Base-by-base conservation (phyloP, 148 eudicot species). In the Persicaria maculosa region DNA sequence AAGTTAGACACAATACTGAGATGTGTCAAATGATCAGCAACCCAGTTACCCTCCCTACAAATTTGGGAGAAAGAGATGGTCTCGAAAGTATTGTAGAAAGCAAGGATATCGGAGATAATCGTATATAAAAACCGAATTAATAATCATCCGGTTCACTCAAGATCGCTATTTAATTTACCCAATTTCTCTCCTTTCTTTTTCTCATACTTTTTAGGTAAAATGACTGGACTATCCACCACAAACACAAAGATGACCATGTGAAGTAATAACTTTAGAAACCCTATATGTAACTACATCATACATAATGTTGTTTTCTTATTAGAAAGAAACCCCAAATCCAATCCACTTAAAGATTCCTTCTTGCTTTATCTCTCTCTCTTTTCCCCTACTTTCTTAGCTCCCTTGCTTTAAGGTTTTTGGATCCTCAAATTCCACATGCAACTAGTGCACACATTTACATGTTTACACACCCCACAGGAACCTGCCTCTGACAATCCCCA, bases 271-370 rank as follows among this genome's bases (percentile, higher is more conserved):
- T 65, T 65, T 65, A 9, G 47, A 65, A 19, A 17, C 46, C 46
- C 46, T 17, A 65, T 31, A 17, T n/a, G 43, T 15, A 65, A 36
- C 43, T 65, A 4, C 17, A 61, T 22, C 5, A 9, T 22, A 17
- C 68, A 65, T 65, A 65, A 40, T 12, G 44, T 8, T 14, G 19
- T 12, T 65, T 43, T 65, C 40, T 65, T 2, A 40, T 9, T 9
- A 59, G 6, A 25, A 25, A 65, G 45, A 6, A 12, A 31, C 44
- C 6, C 31, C 44, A 7, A 64, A 65, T 40, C 19, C 46, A 65
- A 65, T 40, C 70, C 70, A 65, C 70, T 65, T 5, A 43, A 1
- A 65, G 70, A 65, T 65, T 65, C 70, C 70, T 43, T 65, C 40
- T 9, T 15, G 17, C 70, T 65, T 65, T 65, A 0, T 14, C 3